phyloP scores from a whole-genome alignment of 371 early-diverging fungal genomes.

The Mucor circinelloides region DNA sequence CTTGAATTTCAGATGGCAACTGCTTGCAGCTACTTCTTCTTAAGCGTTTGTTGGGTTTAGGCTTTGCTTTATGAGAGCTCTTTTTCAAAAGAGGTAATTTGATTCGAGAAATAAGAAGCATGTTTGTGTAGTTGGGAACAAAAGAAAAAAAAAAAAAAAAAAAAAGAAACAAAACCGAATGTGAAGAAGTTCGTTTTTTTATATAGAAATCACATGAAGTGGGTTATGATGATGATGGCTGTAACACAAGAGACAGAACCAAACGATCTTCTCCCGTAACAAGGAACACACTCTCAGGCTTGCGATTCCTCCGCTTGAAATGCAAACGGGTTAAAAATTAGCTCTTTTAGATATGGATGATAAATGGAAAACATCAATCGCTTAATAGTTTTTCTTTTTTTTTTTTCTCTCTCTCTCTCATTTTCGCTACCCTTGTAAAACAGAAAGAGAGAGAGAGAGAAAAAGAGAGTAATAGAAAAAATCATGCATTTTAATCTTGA shows the following conservation, averaged over 20 bases:
- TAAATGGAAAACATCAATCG: not conserved
- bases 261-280: not conserved
- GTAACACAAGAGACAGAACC: not conserved
- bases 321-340: not conserved
- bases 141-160: not conserved
- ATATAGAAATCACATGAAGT: not conserved
- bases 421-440: not conserved
- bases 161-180: not conserved
- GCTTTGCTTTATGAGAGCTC: not conserved
- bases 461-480: no score
- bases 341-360: not conserved
- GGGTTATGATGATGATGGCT: not conserved
- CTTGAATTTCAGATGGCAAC: slow-evolving; percentile 23
- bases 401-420: not conserved
- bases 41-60: not conserved
- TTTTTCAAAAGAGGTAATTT: slow-evolving; percentile 17
- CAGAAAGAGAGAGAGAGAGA: no score
- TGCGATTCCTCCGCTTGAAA: not conserved
- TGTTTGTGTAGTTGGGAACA: not conserved
- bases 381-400: not conserved
- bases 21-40: slow-evolving; percentile 1
- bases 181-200: not conserved
- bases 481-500: not conserved
- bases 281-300: not conserved
- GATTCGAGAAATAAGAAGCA: slow-evolving; percentile 14